phyloP scores from a whole-genome alignment of 805 yeast species.

The Cyberlindnera bimundalis region DNA sequence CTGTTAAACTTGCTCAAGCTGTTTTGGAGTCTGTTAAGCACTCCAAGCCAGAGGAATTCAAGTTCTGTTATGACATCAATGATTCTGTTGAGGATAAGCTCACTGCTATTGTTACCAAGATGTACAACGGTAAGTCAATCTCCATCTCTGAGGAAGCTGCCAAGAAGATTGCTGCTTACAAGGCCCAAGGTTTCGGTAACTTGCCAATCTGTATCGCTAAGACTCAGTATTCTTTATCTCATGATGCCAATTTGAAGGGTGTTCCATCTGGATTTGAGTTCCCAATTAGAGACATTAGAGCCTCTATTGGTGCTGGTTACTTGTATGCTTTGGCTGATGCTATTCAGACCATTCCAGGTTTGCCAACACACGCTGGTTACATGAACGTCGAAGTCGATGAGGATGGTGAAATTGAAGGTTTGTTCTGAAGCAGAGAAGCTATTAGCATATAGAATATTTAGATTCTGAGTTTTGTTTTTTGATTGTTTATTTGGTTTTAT shows the following conservation, averaged over 20 bases:
- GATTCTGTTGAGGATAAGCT: slow-evolving; percentile 69
- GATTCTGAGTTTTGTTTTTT: background rate
- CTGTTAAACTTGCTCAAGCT: slow-evolving; percentile 68
- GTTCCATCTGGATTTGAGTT: slow-evolving; percentile 77
- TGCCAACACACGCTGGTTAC: slow-evolving; percentile 81
- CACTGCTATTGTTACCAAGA: slow-evolving; percentile 60
- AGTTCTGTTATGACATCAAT: slow-evolving; percentile 59
- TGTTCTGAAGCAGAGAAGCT: slow-evolving; percentile 41
- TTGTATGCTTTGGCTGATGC: slow-evolving; percentile 83
- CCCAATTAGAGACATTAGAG: slow-evolving; percentile 79
- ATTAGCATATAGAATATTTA: too few species aligned
- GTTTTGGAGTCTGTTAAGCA: slow-evolving; percentile 60
- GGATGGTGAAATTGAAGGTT: slow-evolving; percentile 78
- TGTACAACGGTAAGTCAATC: slow-evolving; percentile 76
- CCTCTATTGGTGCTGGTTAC: slow-evolving; percentile 81
- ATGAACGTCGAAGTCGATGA: slow-evolving; percentile 83
- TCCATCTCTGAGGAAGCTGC: slow-evolving; percentile 69
- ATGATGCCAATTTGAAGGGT: slow-evolving; percentile 79
- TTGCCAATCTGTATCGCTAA: slow-evolving; percentile 83
- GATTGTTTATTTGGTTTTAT: background rate
- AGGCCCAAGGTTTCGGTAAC: slow-evolving; percentile 71
- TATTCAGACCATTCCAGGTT: slow-evolving; percentile 82
- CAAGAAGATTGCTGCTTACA: slow-evolving; percentile 62
- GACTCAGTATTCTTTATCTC: slow-evolving; percentile 82
- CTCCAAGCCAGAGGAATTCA: slow-evolving; percentile 37